These are phyloP conservation scores for Tarenaya hassleriana DNA, from an alignment of 345 rosid genomes.

Conservation along the genomic window DNA sequence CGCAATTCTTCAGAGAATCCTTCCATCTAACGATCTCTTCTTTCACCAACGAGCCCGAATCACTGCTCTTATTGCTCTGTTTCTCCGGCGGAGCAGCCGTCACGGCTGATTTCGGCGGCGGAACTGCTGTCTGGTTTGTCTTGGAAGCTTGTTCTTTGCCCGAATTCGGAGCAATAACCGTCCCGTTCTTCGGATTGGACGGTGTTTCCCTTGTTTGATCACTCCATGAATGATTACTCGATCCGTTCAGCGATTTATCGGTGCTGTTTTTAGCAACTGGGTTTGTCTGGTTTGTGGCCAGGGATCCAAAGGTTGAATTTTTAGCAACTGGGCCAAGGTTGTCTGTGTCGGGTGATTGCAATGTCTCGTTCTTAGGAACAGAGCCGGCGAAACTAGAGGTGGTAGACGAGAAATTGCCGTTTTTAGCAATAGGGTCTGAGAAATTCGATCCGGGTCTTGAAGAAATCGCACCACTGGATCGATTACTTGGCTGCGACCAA, in stretches of 20 bases:
- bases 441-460: background rate
- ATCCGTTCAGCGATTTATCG: slow-evolving; percentile 8
- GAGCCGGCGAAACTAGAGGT: background rate
- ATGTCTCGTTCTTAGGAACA: background rate
- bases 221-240: slow-evolving; percentile 13
- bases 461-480: slow-evolving; percentile 14
- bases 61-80: slow-evolving; percentile 32
- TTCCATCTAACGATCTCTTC: slow-evolving; percentile 41
- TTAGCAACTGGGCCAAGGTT: background rate
- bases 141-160: background rate
- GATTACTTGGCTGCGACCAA: slow-evolving; percentile 26
- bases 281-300: slow-evolving; percentile 5
- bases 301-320: slow-evolving; percentile 16
- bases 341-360: background rate
- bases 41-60: slow-evolving; percentile 25
- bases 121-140: slow-evolving; percentile 14
- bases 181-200: background rate
- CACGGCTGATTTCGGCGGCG: slow-evolving; percentile 19
- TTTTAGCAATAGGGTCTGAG: slow-evolving; percentile 28
- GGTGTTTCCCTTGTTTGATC: background rate
- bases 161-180: slow-evolving; percentile 4
- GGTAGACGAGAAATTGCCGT: slow-evolving; percentile 19
- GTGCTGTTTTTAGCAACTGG: slow-evolving; percentile 13
- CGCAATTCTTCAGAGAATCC: slow-evolving; percentile 51
- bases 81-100: slow-evolving; percentile 30